Conservation (phyloP, 805 yeast species). For the Candida andamanensis region DNA sequence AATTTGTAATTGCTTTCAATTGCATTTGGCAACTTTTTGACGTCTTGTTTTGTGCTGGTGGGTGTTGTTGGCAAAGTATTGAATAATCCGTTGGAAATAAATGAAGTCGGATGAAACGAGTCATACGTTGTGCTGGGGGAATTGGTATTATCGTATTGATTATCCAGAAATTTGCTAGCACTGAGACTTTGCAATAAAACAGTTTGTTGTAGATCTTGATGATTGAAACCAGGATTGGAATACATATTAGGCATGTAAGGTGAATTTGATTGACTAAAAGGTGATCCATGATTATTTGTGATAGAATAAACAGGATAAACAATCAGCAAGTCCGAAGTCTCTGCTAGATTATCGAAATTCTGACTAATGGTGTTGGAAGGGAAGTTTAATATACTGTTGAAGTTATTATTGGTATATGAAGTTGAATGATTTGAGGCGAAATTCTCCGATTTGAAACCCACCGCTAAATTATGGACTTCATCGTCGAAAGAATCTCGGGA, state of each 20-base stretch:
- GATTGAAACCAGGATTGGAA: conserved; percentile 1
- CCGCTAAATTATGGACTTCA: conserved; percentile 13
- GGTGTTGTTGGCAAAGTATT: too few species aligned
- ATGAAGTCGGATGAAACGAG: too few species aligned
- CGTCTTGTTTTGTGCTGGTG: conserved; percentile 5
- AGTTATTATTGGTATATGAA: conserved; percentile 5
- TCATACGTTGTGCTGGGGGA: conserved; percentile 8
- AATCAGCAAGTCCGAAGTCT: conserved; percentile 22
- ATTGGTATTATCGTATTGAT: too few species aligned
- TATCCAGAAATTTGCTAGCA: too few species aligned
- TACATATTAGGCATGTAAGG: conserved; percentile 3
- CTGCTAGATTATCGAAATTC: conserved; percentile 28
- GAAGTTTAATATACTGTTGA: conserved; percentile 10
- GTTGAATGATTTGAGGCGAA: neutral
- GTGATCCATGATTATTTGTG: conserved; percentile 12
- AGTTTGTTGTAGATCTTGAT: conserved; percentile 5
- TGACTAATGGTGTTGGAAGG: conserved; percentile 16
- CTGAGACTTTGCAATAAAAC: conserved; percentile 9
- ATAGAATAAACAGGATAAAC: conserved; percentile 35
- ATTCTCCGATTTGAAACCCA: conserved; percentile 9
- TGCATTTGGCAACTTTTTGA: conserved; percentile 10
- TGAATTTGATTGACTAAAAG: conserved; percentile 3
- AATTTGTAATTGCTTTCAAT: conserved; percentile 6
- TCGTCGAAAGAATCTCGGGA: conserved; percentile 4
- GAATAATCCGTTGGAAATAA: too few species aligned